Evolutionary conservation across 768 basidiomycete species (phyloP), one percentile per base, ranked within the genome.

Genomic region (Boletales sp.): DNA sequence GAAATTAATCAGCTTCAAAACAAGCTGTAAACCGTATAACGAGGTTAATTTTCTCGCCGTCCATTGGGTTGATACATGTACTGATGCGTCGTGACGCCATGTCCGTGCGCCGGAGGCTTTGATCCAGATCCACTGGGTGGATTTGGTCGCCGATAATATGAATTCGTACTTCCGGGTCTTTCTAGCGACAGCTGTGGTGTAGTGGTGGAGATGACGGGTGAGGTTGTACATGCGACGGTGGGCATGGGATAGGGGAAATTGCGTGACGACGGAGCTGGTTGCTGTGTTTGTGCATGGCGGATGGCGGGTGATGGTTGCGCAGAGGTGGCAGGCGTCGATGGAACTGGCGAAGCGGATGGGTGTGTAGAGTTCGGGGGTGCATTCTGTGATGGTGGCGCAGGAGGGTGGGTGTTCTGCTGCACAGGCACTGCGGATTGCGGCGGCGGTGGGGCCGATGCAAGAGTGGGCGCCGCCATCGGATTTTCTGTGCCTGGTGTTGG

Each of bases 171-270:
- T 33, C 58, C 64, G 8, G 59, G 38, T 40, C 63, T 57, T 30
- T 68, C 68, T 41, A 49, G 62, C 0, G 41, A 74, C 34, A 72
- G 76, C n/a, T 77, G 78, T 44, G 47, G 60, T 15, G 63, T 39
- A 1, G 73, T 57, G n/a, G 70, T 57, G 4, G 76, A 55, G 18
- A 85, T 71, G 4, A 84, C 77, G 2, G 83, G 77, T 6, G 84
- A 79, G 0, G 81, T 80, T 40, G 75, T 74, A 10, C 75, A 81
- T 1, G 86, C 84, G 30, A 86, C 77, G 1, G 82, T 85, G 2
- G 86, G 85, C 83, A 87, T 86, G 7, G 86, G 83, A 77, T 82
- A 88, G 5, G 84, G 83, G 43, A 82, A 60, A 40, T 52, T 61
- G 25, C 69, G 58, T 1, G 65, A 53, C 14, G 57, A 28, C 31